Conservation (phyloP, 257 asterid species). For the Primulina huaijiensis region DNA sequence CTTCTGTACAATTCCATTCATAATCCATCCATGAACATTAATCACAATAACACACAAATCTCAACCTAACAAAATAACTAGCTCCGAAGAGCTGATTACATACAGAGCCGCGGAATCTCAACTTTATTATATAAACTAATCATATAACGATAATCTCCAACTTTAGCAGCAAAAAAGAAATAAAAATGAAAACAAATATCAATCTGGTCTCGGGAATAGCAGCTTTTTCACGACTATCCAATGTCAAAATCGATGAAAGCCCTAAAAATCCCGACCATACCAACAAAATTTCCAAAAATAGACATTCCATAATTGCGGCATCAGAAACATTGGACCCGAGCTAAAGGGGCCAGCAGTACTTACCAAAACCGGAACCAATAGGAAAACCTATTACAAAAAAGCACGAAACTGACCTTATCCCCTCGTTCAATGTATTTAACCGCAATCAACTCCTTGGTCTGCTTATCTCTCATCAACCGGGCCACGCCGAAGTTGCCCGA, state of each 20-base stretch:
- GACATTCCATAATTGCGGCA: constrained; percentile 32
- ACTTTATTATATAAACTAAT: neutral
- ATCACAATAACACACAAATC: neutral
- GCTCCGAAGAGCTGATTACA: constrained; percentile 3
- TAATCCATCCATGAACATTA: constrained; percentile 7
- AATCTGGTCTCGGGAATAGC: neutral
- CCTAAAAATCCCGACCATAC: neutral
- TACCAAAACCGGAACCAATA: neutral
- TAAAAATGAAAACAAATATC: neutral
- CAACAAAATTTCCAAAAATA: constrained; percentile 17
- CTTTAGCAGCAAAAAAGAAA: neutral
- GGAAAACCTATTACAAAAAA: constrained; percentile 3
- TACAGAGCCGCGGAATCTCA: constrained; percentile 3
- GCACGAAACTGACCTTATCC: constrained; percentile 58
- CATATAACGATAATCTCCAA: neutral
- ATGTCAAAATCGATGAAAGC: neutral
- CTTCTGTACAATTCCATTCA: neutral
- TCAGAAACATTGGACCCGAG: constrained; percentile 13
- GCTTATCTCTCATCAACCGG: constrained; percentile 77
- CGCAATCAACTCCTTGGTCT: constrained; percentile 74
- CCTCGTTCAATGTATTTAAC: constrained; percentile 90
- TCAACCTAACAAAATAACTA: neutral
- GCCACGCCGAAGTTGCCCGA: constrained; percentile 86
- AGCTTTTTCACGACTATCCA: neutral
- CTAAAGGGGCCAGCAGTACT: constrained; percentile 11